These are phyloP conservation scores for Schizochytrium sp. DNA, from an alignment of 108 stramenopile genomes.

Conservation along the genomic window DNA sequence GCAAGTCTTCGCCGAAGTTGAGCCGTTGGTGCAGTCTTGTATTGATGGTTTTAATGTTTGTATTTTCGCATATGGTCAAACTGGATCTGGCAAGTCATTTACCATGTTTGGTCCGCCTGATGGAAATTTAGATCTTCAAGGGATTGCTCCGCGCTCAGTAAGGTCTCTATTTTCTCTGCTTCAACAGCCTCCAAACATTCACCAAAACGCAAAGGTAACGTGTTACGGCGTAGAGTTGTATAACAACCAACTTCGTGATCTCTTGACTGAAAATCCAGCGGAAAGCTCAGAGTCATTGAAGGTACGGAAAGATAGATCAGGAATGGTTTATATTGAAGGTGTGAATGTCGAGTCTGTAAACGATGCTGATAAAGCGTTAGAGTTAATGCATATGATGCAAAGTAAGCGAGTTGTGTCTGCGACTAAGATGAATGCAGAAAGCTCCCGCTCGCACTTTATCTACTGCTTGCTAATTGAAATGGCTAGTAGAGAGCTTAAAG, in stretches of 20 bases:
- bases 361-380: constrained; percentile 63
- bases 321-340: constrained; percentile 75
- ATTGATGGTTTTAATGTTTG: constrained; percentile 81
- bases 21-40: constrained; percentile 71
- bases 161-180: constrained; percentile 64
- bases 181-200: neutral
- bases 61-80: constrained; percentile 80
- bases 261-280: constrained; percentile 62
- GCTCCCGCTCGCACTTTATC: constrained; percentile 76
- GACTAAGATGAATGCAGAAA: constrained; percentile 81
- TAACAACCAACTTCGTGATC: constrained; percentile 76
- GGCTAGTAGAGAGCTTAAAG: too few relatives aligned
- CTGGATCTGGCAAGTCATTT: constrained; percentile 77
- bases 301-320: constrained; percentile 73
- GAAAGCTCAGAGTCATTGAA: constrained; percentile 71
- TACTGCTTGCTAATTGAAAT: constrained; percentile 72
- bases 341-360: constrained; percentile 64
- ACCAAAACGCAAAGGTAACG: constrained; percentile 59
- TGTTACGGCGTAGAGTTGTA: constrained; percentile 76
- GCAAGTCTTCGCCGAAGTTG: constrained; percentile 75
- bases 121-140: constrained; percentile 60
- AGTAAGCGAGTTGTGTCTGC: constrained; percentile 60
- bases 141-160: constrained; percentile 74
- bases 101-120: constrained; percentile 72
- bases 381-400: constrained; percentile 71